Conservation (phyloP, 2,329 filamentous ascomycete species). For the Colletotrichum orbiculare region DNA sequence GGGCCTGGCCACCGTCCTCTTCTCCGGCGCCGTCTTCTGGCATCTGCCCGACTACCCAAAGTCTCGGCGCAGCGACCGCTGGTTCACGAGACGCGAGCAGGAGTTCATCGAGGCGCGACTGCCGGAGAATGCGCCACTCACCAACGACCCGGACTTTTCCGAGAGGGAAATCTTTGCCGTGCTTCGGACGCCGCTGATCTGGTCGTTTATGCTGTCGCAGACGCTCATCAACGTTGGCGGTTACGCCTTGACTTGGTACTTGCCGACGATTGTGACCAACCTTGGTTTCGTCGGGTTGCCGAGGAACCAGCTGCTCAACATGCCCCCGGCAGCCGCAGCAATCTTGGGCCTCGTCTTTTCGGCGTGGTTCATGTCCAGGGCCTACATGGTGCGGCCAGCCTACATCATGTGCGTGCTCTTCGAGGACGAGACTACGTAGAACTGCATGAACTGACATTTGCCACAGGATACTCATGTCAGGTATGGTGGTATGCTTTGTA, state of each 20-base stretch:
- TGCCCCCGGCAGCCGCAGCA: constrained; percentile 55
- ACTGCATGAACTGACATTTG: background rate
- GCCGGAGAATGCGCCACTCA: constrained; percentile 51
- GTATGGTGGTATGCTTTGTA: constrained; percentile 56
- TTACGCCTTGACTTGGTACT: constrained; percentile 54
- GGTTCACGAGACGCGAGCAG: constrained; percentile 52
- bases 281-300: constrained; percentile 55
- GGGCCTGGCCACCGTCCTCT: too few relatives aligned
- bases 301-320: constrained; percentile 56
- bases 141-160: constrained; percentile 49
- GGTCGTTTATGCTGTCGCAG: constrained; percentile 41
- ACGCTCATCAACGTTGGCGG: constrained; percentile 53
- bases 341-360: constrained; percentile 52
- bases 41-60: constrained; percentile 45
- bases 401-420: constrained; percentile 46
- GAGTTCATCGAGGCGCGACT: constrained; percentile 52
- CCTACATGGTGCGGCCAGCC: constrained; percentile 52
- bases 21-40: too few relatives aligned
- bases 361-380: constrained; percentile 49
- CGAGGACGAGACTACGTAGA: too few relatives aligned
- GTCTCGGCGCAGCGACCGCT: constrained; percentile 47
- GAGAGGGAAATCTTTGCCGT: constrained; percentile 48
- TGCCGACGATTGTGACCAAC: constrained; percentile 54
- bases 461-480: constrained; percentile 47
- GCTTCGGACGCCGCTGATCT: constrained; percentile 41